Base-by-base conservation (phyloP, 345 rosid genomes). In the Moringa oleifera region DNA sequence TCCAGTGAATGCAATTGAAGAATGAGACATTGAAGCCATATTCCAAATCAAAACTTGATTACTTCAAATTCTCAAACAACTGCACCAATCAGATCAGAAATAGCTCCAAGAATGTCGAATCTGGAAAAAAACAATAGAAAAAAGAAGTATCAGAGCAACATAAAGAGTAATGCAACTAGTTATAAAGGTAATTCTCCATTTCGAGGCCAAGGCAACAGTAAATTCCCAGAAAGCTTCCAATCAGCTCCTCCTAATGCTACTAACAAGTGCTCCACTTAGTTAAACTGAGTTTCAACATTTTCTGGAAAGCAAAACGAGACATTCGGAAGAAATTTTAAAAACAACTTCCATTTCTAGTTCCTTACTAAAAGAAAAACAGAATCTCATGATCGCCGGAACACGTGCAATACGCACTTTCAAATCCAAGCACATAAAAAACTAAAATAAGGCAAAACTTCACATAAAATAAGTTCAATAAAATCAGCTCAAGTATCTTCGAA, bases 11-110 rank as follows among this genome's bases (percentile, higher is more conserved):
- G 88, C 81, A 51, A 75, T 68, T 1, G 85, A 63, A 50, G 85
- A 81, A 66, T 75, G 84, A 55, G 87, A 45, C 7, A 85, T 61
- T 15, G 88, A 69, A 70, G 98, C 80, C 98, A 92, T 92, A 68
- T 62, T 49, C 67, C 54, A 15, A 49, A 62, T 50, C 57, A 33
- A 64, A 53, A 15, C 11, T 36, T 57, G 62, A 50, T 57, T 45
- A 33, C 73, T 56, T 64, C 62, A 54, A 66, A 17, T 24, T 61
- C 68, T 55, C 58, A 51, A 45, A 23, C 57, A 57, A 69, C 63
- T 24, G 49, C 58, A 68, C 58, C 56, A 72, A 62, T 5, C 51
- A 50, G 51, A 65, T 37, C 63, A 23, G 62, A 45, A 64, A 55
- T 19, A 20, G 45, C 46, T 31, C 37, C 37, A 33, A 33, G 37